Evolutionary conservation across 257 asterid genomes (phyloP), one percentile per base, ranked within the genome.

Genomic region (Parsonsia alboflavescens): DNA sequence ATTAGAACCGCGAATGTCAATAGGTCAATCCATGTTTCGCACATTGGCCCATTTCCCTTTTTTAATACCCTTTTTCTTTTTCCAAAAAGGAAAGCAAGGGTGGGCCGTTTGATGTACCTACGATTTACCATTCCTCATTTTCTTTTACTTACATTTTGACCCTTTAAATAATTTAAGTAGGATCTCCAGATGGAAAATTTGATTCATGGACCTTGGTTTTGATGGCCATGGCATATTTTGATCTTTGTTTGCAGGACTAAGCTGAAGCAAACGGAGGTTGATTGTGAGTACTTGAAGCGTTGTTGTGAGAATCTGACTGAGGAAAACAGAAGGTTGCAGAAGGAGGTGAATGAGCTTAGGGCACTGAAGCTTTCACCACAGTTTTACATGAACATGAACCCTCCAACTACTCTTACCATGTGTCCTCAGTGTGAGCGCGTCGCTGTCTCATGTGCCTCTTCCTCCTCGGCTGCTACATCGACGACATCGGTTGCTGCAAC

Each of bases 371-470:
- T 87, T 2, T 88, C 98, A 12, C 97, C 98, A 1, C 97, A 90
- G 5, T 79, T 93, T 52, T 96, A 91, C 87, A 90, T 88, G 99
- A 91, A 93, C 75, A 88, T 91, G 98, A 89, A 85, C 79, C 98
- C 99, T 24, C 97, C 99, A 6, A 90, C 98, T 68, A 93, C 99
- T 75, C 96, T 93, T 41, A 88, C 94, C 68, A 92, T 93, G 98
- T 96, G 99, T 80, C 98, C 98, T 1, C 97, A 91, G 45, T 96
- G 99, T 73, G 95, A 96, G 84, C 96, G 96, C 8, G 96, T 92
- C 11, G 86, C 91, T 1, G 88, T 80, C 24, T 81, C 98, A 0
- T 73, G 85, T 1, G 77, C 83, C 44, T 45, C 80, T 1, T 74
- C 90, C 0, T 67, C 90, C 0, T 73, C 89, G 0, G 76, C 86